phyloP scores from a whole-genome alignment of 345 rosid genomes.

The Lepidium didymum region DNA sequence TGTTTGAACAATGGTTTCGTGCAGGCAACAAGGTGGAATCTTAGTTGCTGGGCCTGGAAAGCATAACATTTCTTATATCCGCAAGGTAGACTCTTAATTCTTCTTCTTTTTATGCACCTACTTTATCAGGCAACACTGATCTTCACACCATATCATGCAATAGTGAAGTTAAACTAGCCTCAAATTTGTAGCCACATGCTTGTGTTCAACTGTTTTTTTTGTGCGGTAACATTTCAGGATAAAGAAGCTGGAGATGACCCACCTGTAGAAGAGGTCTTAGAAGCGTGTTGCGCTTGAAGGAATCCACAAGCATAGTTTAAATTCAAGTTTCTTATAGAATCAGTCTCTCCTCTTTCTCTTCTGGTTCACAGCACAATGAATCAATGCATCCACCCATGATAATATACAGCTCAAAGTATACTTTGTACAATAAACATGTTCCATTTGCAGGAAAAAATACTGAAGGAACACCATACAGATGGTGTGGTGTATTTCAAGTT shows the following conservation, averaged over 20 bases:
- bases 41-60: conserved; percentile 90
- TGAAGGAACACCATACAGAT: not conserved
- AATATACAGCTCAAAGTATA: not conserved
- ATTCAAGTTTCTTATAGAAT: not conserved
- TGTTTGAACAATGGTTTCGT: not conserved
- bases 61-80: conserved; percentile 65
- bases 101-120: not conserved
- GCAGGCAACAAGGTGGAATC: conserved; percentile 95
- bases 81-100: conserved; percentile 44
- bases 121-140: not conserved
- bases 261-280: conserved; percentile 53
- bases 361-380: not conserved
- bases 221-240: conserved; percentile 39
- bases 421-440: not conserved
- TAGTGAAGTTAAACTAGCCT: not conserved
- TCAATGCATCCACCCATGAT: not conserved
- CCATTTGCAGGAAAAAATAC: not conserved
- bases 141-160: not conserved
- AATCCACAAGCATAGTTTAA: not conserved
- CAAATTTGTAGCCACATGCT: not conserved
- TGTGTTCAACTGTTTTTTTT: not conserved
- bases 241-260: conserved; percentile 97
- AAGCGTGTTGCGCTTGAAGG: conserved; percentile 65
- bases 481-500: not conserved
- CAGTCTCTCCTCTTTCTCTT: not conserved